These are phyloP conservation scores for Ogataea dorogensis DNA, from an alignment of 805 yeast genomes.

Conservation along the genomic window DNA sequence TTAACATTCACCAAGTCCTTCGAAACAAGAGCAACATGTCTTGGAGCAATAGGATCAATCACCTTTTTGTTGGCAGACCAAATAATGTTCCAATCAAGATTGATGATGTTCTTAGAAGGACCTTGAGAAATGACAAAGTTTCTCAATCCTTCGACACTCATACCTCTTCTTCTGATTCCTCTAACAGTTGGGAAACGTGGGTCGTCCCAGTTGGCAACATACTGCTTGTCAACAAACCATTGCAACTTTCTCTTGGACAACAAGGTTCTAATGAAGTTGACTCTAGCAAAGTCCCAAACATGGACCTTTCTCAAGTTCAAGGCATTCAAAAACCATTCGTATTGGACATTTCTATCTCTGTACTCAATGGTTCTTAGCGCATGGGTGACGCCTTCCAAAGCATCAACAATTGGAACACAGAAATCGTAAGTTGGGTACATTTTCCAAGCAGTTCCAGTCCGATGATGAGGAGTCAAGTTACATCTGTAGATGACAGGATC, in stretches of 20 bases:
- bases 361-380: constrained; percentile 97
- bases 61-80: constrained; percentile 98
- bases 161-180: constrained; percentile 99
- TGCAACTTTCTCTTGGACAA: constrained; percentile 96
- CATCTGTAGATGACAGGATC: constrained; percentile 98
- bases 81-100: constrained; percentile 94
- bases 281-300: constrained; percentile 97
- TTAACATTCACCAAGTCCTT: constrained; percentile 67
- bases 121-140: constrained; percentile 94
- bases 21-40: constrained; percentile 77
- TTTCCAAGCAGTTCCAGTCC: constrained; percentile 92
- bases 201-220: constrained; percentile 95
- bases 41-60: constrained; percentile 95
- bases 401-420: constrained; percentile 96
- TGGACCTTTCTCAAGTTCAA: constrained; percentile 85
- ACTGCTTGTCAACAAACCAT: constrained; percentile 94
- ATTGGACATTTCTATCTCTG: constrained; percentile 98
- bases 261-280: constrained; percentile 93
- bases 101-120: constrained; percentile 94
- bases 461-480: constrained; percentile 95
- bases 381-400: constrained; percentile 96
- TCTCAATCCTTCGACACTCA: constrained; percentile 97
- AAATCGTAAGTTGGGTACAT: constrained; percentile 98
- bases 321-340: constrained; percentile 90
- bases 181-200: constrained; percentile 99